A percentile compares a stretch with the other conserved stretches of the same genome.
Evolutionary conservation across 768 basidiomycete species (phyloP).

Genomic region (Phanerodontia chrysosporium): DNA sequence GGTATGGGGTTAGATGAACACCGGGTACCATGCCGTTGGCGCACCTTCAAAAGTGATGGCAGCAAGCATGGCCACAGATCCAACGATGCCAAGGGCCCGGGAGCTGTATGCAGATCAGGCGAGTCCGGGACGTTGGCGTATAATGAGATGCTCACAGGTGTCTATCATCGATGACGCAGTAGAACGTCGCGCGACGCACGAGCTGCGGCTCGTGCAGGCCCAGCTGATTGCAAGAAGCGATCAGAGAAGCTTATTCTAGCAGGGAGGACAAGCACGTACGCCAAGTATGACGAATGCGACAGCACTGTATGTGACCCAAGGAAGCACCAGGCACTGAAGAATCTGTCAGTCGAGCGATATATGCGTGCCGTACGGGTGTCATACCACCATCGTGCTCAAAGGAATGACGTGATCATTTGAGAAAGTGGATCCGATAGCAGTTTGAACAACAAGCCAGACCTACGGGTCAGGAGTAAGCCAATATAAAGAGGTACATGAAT

Average conservation of each 20-base stretch:
- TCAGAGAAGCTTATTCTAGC: no score
- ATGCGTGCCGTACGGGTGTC: not conserved
- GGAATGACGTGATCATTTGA: not conserved
- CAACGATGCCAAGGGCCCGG: constrained; percentile 1
- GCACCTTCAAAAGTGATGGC: constrained; percentile 12
- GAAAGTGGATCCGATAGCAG: constrained; percentile 1
- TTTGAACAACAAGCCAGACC: constrained; percentile 11
- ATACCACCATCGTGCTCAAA: not conserved
- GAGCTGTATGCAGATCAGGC: not conserved
- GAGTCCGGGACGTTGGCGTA: not conserved
- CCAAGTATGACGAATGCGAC: not conserved
- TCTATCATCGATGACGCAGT: constrained; percentile 10
- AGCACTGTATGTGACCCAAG: not conserved
- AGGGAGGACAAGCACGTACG: not conserved
- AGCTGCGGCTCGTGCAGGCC: constrained; percentile 5
- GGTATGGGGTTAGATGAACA: not conserved
- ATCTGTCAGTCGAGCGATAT: not conserved
- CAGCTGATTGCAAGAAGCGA: not conserved
- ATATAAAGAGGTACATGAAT: not conserved
- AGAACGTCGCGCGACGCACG: constrained; percentile 10
- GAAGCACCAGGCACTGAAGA: not conserved
- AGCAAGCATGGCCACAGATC: not conserved
- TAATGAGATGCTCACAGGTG: constrained; percentile 1
- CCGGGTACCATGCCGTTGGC: not conserved
- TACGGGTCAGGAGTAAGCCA: not conserved